Conservation (phyloP, 2,329 filamentous ascomycete genomes). For the Penicillium sp. region DNA sequence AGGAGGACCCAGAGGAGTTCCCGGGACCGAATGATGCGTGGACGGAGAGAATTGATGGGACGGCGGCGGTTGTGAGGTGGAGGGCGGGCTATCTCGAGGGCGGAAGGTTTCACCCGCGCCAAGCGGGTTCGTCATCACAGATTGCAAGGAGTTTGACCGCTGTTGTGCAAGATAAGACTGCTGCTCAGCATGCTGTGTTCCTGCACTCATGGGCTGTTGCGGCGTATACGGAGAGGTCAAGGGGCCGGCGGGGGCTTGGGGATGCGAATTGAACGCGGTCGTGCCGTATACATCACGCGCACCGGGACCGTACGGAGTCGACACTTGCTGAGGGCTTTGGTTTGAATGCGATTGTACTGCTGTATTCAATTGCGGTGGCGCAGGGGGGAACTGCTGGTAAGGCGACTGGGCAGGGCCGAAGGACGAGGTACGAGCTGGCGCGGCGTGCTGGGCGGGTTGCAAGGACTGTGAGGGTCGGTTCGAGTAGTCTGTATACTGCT, state of each 20-base stretch:
- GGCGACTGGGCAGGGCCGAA: constrained; percentile 43
- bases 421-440: constrained; percentile 44
- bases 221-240: constrained; percentile 44
- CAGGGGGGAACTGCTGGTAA: constrained; percentile 39
- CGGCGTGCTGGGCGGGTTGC: constrained; percentile 46
- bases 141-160: constrained; percentile 43
- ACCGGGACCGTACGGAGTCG: constrained; percentile 33
- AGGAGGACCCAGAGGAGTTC: constrained; percentile 53
- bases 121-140: constrained; percentile 38
- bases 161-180: constrained; percentile 42
- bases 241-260: constrained; percentile 30
- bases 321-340: constrained; percentile 36
- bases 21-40: constrained; percentile 48
- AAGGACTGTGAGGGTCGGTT: constrained; percentile 43
- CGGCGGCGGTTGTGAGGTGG: constrained; percentile 31
- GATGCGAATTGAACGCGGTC: constrained; percentile 32
- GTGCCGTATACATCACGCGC: constrained; percentile 40
- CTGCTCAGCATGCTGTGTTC: constrained; percentile 32
- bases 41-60: constrained; percentile 38
- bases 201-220: constrained; percentile 38
- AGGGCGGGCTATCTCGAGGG: constrained; percentile 39
- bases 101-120: constrained; percentile 36
- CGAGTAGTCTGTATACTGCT: constrained; percentile 31
- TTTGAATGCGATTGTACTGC: constrained; percentile 32
- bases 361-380: constrained; percentile 34